Percentiles rank a stretch among this genome's conserved stretches.
These are phyloP conservation scores for Silene conica DNA, from an alignment of 148 eudicot species.

Conservation along the genomic window DNA sequence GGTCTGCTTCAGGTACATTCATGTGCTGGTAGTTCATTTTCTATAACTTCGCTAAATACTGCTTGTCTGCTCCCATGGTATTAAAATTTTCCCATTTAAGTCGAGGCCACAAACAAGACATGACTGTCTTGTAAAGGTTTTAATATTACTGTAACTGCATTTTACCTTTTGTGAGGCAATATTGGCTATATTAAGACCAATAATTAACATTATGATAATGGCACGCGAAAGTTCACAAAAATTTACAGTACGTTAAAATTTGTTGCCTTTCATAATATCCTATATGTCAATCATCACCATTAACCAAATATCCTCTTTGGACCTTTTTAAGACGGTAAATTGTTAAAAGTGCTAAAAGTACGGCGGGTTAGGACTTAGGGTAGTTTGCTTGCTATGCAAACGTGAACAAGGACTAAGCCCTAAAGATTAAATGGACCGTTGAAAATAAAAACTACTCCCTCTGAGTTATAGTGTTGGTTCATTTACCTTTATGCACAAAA, in stretches of 20 bases:
- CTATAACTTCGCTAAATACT: background rate
- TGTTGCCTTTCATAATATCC: background rate
- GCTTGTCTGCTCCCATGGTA: constrained; percentile 1
- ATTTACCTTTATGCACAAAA: too few relatives aligned
- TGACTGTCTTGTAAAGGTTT: too few relatives aligned
- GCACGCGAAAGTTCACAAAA: background rate
- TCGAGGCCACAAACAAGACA: background rate
- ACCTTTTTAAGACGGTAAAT: background rate
- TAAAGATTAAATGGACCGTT: background rate
- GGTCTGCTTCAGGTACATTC: constrained; percentile 86
- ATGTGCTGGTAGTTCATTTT: constrained; percentile 1
- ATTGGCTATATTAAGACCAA: too few relatives aligned
- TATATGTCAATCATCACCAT: background rate
- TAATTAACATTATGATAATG: background rate
- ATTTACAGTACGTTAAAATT: background rate
- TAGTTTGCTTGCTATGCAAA: background rate
- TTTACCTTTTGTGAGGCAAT: too few relatives aligned
- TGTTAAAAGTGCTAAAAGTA: too few relatives aligned
- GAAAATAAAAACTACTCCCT: too few relatives aligned
- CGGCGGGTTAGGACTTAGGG: background rate
- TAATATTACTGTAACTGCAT: too few relatives aligned
- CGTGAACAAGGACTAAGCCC: background rate
- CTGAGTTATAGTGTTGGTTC: too few relatives aligned
- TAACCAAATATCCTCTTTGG: background rate
- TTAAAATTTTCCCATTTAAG: background rate